Evolutionary conservation across 805 yeast species (phyloP), one percentile per base, ranked within the genome.

Genomic region (Candida saitoana): DNA sequence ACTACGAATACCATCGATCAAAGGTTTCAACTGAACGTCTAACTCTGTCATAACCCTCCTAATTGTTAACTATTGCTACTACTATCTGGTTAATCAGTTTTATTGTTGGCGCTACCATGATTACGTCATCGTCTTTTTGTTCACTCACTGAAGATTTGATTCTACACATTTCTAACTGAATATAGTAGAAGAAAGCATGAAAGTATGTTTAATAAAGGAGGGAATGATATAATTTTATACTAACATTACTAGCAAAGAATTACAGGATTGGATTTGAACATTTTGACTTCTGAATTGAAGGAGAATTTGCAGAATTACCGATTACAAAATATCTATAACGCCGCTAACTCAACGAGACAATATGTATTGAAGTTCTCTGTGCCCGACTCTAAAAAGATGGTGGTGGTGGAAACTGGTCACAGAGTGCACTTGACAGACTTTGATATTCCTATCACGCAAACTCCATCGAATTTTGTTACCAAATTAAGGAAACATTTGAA

Each of bases 401-500:
- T 90, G 18, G 80, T 90, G 3, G 69, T 90, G 5, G 97, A 91
- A 55, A 87, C 91, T 41, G 99, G 99, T 0, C 80, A 84, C 59
- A 79, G 88, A 48, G 63, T 84, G 19, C 91, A 90, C 59, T 52
- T 80, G 41, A 86, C 97, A 0, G 85, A 82, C 16, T 91, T 79
- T 55, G 87, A 86, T 37, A 76, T 96, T 53, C 85, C 88, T 4
- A 80, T 86, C 0, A 83, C 90, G 7, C 86, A 81, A 16, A 72
- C 82, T 9, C 98, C 98, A 0, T 80, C 96, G 4, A 82, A 82
- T 33, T 91, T 91, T 62, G 95, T 86, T 6, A 73, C 84, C 18
- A 91, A 91, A 57, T 65, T 91, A 43, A 76, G 99, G 52, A 90
- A 90, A 56, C 95, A 87, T 57, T 69, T 91, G 56, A 87, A 87